Conservation (phyloP, 2,329 filamentous ascomycete genomes). For the Penicillium sp. region DNA sequence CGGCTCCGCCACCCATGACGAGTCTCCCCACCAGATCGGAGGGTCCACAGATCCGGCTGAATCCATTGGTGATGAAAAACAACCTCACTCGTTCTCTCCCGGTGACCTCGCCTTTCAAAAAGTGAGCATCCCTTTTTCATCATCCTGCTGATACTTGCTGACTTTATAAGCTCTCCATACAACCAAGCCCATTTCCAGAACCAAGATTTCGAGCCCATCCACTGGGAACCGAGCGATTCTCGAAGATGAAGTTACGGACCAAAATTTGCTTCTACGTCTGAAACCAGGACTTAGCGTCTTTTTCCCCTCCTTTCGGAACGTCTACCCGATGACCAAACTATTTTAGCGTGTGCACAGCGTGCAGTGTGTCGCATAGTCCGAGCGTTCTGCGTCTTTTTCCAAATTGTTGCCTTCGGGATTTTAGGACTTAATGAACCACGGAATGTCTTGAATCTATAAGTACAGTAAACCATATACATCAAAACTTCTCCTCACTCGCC, state of each 20-base stretch:
- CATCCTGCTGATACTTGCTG: background rate
- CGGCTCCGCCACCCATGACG: constrained; percentile 31
- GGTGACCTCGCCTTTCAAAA: constrained; percentile 41
- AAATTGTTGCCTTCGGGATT: constrained; percentile 6
- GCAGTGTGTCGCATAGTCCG: constrained; percentile 20
- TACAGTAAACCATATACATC: background rate
- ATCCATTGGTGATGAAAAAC: constrained; percentile 40
- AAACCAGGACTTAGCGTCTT: constrained; percentile 9
- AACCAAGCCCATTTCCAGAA: constrained; percentile 47
- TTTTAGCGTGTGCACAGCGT: constrained; percentile 16
- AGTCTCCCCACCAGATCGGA: constrained; percentile 33
- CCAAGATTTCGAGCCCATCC: constrained; percentile 44
- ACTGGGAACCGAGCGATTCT: constrained; percentile 42
- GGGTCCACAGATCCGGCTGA: constrained; percentile 41
- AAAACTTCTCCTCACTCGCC: constrained; percentile 15
- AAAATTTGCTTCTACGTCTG: background rate
- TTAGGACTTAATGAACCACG: background rate
- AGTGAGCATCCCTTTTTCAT: constrained; percentile 27
- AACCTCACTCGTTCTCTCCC: constrained; percentile 40
- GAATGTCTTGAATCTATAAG: background rate
- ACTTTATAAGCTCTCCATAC: constrained; percentile 38
- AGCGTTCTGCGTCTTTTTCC: constrained; percentile 13
- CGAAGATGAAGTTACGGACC: constrained; percentile 22
- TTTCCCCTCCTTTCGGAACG: background rate
- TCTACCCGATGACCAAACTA: constrained; percentile 7